phyloP scores from a whole-genome alignment of 2,329 filamentous ascomycete genomes.

The Xylariales sp. region DNA sequence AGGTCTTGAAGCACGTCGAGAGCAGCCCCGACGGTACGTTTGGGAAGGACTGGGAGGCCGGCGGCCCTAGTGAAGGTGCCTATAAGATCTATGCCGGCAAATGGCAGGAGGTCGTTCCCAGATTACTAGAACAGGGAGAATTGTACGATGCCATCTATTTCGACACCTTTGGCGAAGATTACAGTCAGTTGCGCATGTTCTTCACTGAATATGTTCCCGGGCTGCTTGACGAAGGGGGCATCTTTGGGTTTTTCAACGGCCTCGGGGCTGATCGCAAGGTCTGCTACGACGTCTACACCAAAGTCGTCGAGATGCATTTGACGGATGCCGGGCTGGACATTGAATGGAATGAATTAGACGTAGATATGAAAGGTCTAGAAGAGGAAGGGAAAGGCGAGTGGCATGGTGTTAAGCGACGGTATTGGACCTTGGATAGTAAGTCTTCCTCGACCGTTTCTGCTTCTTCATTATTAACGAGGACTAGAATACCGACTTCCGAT shows the following conservation, averaged over 20 bases:
- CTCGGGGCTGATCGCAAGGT: conserved; percentile 91
- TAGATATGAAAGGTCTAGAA: conserved; percentile 74
- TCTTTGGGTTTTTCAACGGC: conserved; percentile 90
- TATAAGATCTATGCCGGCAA: conserved; percentile 77
- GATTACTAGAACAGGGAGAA: conserved; percentile 74
- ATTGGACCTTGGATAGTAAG: conserved; percentile 85
- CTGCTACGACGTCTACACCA: conserved; percentile 96
- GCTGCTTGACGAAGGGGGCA: conserved; percentile 76
- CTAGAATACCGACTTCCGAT: conserved; percentile 77
- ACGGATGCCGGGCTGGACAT: conserved; percentile 90
- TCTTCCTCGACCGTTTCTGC: conserved; percentile 36
- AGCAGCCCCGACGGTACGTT: conserved; percentile 60
- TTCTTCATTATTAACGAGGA: conserved; percentile 45
- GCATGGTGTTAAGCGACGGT: conserved; percentile 87
- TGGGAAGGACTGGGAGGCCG: conserved; percentile 65
- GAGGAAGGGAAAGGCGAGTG: conserved; percentile 79
- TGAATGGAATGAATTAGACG: conserved; percentile 82
- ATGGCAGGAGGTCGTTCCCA: conserved; percentile 84
- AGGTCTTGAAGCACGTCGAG: conserved; percentile 74
- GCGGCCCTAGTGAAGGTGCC: conserved; percentile 71
- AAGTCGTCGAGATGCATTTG: conserved; percentile 90
- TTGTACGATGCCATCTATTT: conserved; percentile 93
- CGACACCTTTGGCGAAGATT: conserved; percentile 97
- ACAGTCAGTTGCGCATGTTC: conserved; percentile 84
- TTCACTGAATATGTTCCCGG: conserved; percentile 89